Conservation (phyloP, 1,139 yeast species). For the Hanseniaspora uvarum region DNA sequence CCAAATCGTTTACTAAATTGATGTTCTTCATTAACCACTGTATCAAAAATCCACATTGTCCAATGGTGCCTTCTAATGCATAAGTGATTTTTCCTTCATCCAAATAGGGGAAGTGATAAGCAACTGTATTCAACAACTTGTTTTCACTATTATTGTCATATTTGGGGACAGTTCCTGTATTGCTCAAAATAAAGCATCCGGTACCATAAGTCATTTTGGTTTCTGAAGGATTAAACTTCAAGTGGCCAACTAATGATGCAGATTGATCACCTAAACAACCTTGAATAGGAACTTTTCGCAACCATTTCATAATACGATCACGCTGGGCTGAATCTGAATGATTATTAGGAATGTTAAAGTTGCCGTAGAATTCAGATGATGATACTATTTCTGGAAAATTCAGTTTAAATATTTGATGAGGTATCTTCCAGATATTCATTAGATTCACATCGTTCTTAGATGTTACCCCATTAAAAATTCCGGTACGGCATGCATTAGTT, state of each 20-base stretch:
- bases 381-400: slow-evolving; percentile 68
- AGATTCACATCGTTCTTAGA: slow-evolving; percentile 67
- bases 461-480: slow-evolving; percentile 75
- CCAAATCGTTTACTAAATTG: slow-evolving; percentile 76
- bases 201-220: slow-evolving; percentile 98
- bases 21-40: slow-evolving; percentile 92
- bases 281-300: slow-evolving; percentile 41
- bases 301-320: slow-evolving; percentile 22
- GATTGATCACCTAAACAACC: slow-evolving; percentile 95
- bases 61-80: slow-evolving; percentile 90
- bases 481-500: slow-evolving; percentile 85
- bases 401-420: slow-evolving; percentile 20
- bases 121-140: slow-evolving; percentile 83
- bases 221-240: slow-evolving; percentile 71
- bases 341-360: slow-evolving; percentile 50
- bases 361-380: slow-evolving; percentile 70
- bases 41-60: slow-evolving; percentile 90
- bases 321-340: slow-evolving; percentile 39
- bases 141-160: slow-evolving; percentile 43
- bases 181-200: slow-evolving; percentile 83
- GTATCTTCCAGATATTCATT: slow-evolving; percentile 66
- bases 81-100: slow-evolving; percentile 52
- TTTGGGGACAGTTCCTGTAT: slow-evolving; percentile 47
- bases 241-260: slow-evolving; percentile 86
- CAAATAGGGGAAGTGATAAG: slow-evolving; percentile 73